These are phyloP conservation scores for Fusarium graminum DNA, from an alignment of 2,329 filamentous ascomycete species.

Conservation along the genomic window DNA sequence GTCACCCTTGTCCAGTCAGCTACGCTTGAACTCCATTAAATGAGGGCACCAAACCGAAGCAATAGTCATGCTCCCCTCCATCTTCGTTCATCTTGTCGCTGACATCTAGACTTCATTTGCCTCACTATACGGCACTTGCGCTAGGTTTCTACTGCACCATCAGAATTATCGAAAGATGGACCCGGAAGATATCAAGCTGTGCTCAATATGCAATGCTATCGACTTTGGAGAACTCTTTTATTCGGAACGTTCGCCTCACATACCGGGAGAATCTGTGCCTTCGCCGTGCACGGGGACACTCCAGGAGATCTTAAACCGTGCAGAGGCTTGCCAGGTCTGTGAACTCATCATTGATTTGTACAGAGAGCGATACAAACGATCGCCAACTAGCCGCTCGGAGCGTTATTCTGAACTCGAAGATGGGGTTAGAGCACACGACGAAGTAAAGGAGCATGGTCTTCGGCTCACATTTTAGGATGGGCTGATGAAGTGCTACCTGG, in stretches of 20 bases:
- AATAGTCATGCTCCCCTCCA: neutral
- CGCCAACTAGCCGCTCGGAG: neutral
- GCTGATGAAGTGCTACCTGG: constrained; percentile 4
- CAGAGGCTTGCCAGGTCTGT: constrained; percentile 11
- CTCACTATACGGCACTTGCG: neutral
- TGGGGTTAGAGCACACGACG: neutral
- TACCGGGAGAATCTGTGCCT: neutral
- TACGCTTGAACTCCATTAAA: neutral
- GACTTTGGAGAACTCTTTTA: constrained; percentile 18
- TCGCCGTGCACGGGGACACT: constrained; percentile 20
- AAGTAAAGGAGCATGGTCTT: constrained; percentile 17
- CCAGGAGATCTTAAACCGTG: constrained; percentile 7
- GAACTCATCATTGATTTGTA: constrained; percentile 9
- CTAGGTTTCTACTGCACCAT: neutral
- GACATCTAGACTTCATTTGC: constrained; percentile 7
- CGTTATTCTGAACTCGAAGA: neutral
- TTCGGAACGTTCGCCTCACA: fast-evolving
- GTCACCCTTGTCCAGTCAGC: neutral
- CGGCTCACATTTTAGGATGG: neutral
- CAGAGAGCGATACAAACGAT: constrained; percentile 9
- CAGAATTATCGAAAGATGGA: neutral
- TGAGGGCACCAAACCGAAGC: neutral
- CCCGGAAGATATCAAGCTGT: neutral
- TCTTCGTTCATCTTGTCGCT: neutral
- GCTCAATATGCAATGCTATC: constrained; percentile 3